Conservation (phyloP, 352 stramenopile species). For the Phytophthora colocasiae region DNA sequence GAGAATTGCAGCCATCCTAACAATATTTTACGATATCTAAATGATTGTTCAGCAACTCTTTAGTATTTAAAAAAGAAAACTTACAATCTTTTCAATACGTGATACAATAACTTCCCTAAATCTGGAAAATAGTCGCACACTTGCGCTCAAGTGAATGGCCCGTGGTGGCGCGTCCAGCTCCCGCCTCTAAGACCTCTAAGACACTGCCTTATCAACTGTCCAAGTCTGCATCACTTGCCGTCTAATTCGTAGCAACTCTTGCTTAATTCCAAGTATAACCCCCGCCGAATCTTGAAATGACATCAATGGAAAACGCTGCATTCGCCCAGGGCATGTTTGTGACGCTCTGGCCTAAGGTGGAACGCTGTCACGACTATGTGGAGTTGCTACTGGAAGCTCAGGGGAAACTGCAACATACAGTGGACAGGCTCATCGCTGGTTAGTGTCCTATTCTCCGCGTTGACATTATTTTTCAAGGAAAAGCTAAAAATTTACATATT, state of each 20-base stretch:
- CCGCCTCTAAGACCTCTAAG: conserved; percentile 12
- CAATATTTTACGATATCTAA: too few relatives aligned
- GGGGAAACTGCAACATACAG: conserved; percentile 72
- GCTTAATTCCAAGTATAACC: conserved; percentile 6
- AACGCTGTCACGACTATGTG: conserved; percentile 83
- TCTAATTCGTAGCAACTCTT: neutral
- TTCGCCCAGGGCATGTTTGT: conserved; percentile 85
- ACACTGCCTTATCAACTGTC: neutral
- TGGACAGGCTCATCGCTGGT: conserved; percentile 72
- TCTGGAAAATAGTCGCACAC: conserved; percentile 4
- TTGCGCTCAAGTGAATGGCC: conserved; percentile 30
- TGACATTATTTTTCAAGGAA: neutral
- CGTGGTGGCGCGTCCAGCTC: conserved; percentile 12
- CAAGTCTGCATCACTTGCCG: neutral
- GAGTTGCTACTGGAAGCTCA: conserved; percentile 72
- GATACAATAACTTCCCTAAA: neutral
- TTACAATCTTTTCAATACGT: conserved; percentile 4
- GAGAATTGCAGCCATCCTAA: too few relatives aligned
- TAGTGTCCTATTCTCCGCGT: neutral
- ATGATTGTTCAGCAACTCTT: too few relatives aligned
- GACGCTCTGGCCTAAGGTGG: conserved; percentile 84
- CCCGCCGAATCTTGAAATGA: conserved; percentile 19
- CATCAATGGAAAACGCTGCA: conserved; percentile 28
- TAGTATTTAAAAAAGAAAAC: too few relatives aligned
- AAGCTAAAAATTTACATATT: neutral